Percentiles rank a stretch among this genome's conserved stretches.
Evolutionary conservation across 441 rosid species (phyloP).

Genomic region (Arabidopsis lyrata): DNA sequence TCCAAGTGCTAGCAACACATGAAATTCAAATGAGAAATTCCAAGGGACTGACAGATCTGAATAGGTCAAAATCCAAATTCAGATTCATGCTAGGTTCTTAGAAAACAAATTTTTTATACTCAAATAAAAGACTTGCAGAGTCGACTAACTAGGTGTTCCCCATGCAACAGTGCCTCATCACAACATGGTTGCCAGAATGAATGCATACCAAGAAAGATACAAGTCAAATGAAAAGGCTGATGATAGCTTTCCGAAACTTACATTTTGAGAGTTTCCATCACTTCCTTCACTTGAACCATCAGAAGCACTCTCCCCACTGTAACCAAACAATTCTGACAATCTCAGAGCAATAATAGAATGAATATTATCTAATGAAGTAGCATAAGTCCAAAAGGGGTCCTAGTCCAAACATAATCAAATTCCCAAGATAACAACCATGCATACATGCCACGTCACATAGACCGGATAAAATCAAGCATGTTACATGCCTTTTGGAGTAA

Average conservation of each 20-base stretch:
- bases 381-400: conserved; percentile 14
- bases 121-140: conserved; percentile 21
- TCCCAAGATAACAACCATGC: conserved; percentile 2
- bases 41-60: conserved; percentile 11
- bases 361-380: conserved; percentile 15
- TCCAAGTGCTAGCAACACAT: background rate
- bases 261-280: conserved; percentile 86
- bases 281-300: conserved; percentile 99
- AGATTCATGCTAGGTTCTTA: conserved; percentile 27
- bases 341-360: conserved; percentile 42
- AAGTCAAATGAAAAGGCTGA: conserved; percentile 25
- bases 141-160: conserved; percentile 5
- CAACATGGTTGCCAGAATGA: conserved; percentile 9
- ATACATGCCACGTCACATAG: background rate
- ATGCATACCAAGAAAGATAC: background rate
- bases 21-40: conserved; percentile 6
- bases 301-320: conserved; percentile 88
- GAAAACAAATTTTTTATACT: background rate
- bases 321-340: conserved; percentile 32
- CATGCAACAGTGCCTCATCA: conserved; percentile 12
- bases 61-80: conserved; percentile 13
- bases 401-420: conserved; percentile 11
- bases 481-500: conserved; percentile 79
- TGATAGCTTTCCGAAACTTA: conserved; percentile 51
- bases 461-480: conserved; percentile 28